Evolutionary conservation across 495 filamentous ascomycete genomes (phyloP).

Genomic region (Tuber indicum): DNA sequence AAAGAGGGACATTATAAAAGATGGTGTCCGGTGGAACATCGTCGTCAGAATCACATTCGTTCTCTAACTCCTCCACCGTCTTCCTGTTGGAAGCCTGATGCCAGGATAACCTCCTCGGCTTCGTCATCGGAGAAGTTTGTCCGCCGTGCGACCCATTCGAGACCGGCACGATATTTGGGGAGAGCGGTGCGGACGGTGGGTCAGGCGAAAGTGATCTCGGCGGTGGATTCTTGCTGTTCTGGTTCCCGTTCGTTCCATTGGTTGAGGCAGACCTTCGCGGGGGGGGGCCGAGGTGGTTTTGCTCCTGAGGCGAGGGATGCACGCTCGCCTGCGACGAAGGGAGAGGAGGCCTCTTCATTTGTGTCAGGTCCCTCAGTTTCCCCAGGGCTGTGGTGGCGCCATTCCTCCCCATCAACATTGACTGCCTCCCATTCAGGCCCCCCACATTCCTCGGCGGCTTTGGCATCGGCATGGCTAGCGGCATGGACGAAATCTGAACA

Average conservation of each 20-base stretch:
- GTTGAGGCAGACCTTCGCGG: constrained; percentile 16
- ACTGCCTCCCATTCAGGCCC: constrained; percentile 22
- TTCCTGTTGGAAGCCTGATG: constrained; percentile 62
- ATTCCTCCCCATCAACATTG: constrained; percentile 9
- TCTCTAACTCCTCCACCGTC: constrained; percentile 68
- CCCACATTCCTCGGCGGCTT: constrained; percentile 17
- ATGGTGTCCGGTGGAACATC: constrained; percentile 88
- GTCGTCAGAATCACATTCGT: constrained; percentile 78
- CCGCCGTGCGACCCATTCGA: constrained; percentile 13
- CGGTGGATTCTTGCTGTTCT: not conserved
- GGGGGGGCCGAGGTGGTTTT: constrained; percentile 29
- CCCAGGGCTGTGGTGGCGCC: constrained; percentile 17
- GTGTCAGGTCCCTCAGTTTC: constrained; percentile 42
- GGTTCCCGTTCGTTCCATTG: constrained; percentile 10
- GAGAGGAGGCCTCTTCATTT: constrained; percentile 28
- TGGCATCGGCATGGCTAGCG: constrained; percentile 8
- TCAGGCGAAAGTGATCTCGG: constrained; percentile 25
- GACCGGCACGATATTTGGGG: constrained; percentile 3
- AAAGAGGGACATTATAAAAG: constrained; percentile 92
- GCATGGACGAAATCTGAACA: not conserved
- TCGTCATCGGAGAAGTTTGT: constrained; percentile 41
- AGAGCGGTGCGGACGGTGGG: constrained; percentile 7
- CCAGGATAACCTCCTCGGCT: constrained; percentile 52
- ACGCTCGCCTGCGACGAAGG: constrained; percentile 28
- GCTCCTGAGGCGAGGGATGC: constrained; percentile 18